Conservation (phyloP, 2,329 filamentous ascomycete species). For the Arthrobotrys entomopaga region DNA sequence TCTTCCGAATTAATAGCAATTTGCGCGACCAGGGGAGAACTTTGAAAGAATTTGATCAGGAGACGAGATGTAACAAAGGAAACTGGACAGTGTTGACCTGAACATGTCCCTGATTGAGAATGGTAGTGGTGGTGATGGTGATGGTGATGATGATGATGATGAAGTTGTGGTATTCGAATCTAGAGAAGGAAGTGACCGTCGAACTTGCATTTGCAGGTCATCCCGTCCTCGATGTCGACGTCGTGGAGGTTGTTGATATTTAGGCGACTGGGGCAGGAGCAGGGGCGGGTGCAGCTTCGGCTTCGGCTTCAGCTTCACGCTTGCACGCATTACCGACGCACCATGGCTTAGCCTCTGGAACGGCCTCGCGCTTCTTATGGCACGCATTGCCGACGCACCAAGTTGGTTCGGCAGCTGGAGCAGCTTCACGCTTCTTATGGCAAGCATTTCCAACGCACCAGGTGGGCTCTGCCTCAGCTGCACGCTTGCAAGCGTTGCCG, state of each 20-base stretch:
- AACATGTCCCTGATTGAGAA: constrained; percentile 46
- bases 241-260: constrained; percentile 18
- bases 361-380: constrained; percentile 11
- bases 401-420: constrained; percentile 20
- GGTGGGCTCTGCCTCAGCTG: background rate
- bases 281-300: background rate
- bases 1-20: constrained; percentile 26
- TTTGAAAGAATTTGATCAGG: constrained; percentile 36
- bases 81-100: constrained; percentile 54
- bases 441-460: constrained; percentile 23
- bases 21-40: constrained; percentile 43
- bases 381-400: constrained; percentile 40
- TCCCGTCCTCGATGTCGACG: constrained; percentile 29
- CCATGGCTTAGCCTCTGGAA: constrained; percentile 4
- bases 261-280: constrained; percentile 16
- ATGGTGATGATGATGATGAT: constrained; percentile 9
- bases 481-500: constrained; percentile 5
- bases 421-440: constrained; percentile 32
- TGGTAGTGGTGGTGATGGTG: constrained; percentile 16
- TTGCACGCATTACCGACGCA: constrained; percentile 8
- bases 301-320: constrained; percentile 1
- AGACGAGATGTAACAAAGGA: constrained; percentile 49
- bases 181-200: constrained; percentile 16
- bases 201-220: constrained; percentile 29
- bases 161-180: constrained; percentile 1